Conservation (phyloP, 805 yeast species). For the Wickerhamiella shivajii region DNA sequence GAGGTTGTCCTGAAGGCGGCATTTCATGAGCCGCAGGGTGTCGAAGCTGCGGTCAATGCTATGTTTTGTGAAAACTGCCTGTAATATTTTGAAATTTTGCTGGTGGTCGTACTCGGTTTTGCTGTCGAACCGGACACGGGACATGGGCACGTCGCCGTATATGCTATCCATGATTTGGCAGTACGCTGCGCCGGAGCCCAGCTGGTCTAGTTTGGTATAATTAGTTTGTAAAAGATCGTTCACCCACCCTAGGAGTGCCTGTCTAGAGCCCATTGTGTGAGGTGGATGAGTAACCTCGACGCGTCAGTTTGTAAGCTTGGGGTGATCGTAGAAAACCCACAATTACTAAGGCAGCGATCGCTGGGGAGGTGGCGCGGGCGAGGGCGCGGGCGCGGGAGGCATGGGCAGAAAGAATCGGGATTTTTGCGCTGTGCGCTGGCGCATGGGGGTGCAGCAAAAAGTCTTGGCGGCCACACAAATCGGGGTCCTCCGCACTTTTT, state of each 20-base stretch:
- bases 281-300: constrained; percentile 1
- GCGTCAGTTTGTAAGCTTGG: too few species aligned
- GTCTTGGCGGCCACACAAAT: too few species aligned
- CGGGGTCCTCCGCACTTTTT: too few species aligned
- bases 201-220: constrained; percentile 71
- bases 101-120: constrained; percentile 61
- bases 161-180: constrained; percentile 85
- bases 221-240: constrained; percentile 52
- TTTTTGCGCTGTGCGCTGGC: too few species aligned
- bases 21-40: constrained; percentile 68
- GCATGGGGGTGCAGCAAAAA: too few species aligned
- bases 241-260: constrained; percentile 74
- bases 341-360: too few species aligned
- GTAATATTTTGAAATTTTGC: constrained; percentile 74
- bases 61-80: constrained; percentile 60
- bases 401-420: too few species aligned
- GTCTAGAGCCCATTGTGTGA: constrained; percentile 36
- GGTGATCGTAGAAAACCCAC: too few species aligned
- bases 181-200: constrained; percentile 92
- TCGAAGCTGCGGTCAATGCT: constrained; percentile 60
- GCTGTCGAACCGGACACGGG: constrained; percentile 58
- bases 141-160: constrained; percentile 68
- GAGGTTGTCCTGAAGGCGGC: constrained; percentile 84
- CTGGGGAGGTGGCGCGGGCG: background rate
- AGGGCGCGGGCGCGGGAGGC: background rate